Evolutionary conservation across 257 asterid genomes (phyloP), one percentile per base, ranked within the genome.

Genomic region (Paulownia fortunei): DNA sequence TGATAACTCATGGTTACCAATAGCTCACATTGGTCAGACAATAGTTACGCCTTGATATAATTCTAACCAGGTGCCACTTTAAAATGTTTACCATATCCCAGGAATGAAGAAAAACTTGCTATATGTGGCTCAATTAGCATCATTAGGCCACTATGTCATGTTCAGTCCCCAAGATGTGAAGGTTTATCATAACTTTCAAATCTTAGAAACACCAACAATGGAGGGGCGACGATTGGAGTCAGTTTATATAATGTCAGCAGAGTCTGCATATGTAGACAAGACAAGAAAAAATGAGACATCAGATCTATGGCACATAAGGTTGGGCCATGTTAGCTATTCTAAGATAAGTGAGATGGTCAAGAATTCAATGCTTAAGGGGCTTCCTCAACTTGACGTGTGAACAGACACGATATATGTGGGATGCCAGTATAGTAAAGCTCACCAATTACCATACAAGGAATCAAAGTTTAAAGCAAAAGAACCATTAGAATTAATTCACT

Each of bases 251-350:
- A 37, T 60, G 55, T 67, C 49, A 5, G 83, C 73, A 8, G 41
- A 78, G 42, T 13, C 69, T 2, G 32, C 86, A 37, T 84, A 77
- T 18, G 81, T 73, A 65, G 78, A 84, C 21, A 81, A 60, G 34
- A 58, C 73, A 7, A 24, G 67, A 44, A 84, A 69, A 9, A 77
- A 67, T n/a, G 59, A 84, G 56, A 83, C 66, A 12, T 0, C 71
- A 3, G 60, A 75, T 8, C 10, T 80, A 19, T 80, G 79, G 79
- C 81, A 80, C 26, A 32, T 54, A 49, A 26, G 80, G 6, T 5
- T 80, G 9, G 56, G 73, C 13, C 84, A 80, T 11, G 63, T 76
- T 34, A 77, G 80, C 30, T 63, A 82, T 37, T 39, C 16, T 21
- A 82, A 77, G 58, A 46, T 73, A 23, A 68, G 34, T 36, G 71